Evolutionary conservation across 1,284 basidiomycete species (phyloP).

Genomic region (Malassezia sympodialis): DNA sequence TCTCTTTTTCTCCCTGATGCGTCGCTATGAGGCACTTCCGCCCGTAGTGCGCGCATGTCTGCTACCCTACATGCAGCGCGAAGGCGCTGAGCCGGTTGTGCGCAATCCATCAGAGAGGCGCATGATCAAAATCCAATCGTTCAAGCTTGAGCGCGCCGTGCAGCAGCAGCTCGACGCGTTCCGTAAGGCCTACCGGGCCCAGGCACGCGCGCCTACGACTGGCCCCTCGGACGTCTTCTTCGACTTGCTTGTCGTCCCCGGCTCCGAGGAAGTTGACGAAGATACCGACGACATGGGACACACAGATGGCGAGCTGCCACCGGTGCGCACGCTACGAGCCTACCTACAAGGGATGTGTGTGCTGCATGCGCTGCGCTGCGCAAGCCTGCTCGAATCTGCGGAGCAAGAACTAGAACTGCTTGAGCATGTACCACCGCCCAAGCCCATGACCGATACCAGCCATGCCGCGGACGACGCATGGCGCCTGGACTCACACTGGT

Average conservation of each 20-base stretch:
- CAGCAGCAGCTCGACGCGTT: slow-evolving; percentile 25
- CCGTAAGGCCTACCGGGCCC: slow-evolving; percentile 16
- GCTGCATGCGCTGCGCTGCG: slow-evolving; percentile 26
- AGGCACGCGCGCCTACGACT: not conserved
- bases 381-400: slow-evolving; percentile 19
- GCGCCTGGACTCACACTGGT: slow-evolving; percentile 30
- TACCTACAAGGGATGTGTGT: slow-evolving; percentile 35
- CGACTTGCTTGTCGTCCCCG: slow-evolving; percentile 21
- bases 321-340: slow-evolving; percentile 19
- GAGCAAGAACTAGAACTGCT: slow-evolving; percentile 36
- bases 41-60: slow-evolving; percentile 10
- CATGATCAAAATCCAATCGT: slow-evolving; percentile 34
- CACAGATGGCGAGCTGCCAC: not conserved
- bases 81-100: not conserved
- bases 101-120: slow-evolving; percentile 12
- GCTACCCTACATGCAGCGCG: not conserved
- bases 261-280: slow-evolving; percentile 27
- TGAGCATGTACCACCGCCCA: slow-evolving; percentile 25
- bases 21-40: slow-evolving; percentile 21
- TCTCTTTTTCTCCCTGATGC: slow-evolving; percentile 17
- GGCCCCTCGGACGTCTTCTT: slow-evolving; percentile 22
- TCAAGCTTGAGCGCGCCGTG: slow-evolving; percentile 32
- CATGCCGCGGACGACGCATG: slow-evolving; percentile 20
- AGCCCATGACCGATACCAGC: not conserved
- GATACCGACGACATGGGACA: slow-evolving; percentile 9